A percentile compares a stretch with the other conserved stretches of the same genome.
These are phyloP conservation scores for Arthrinium puccinioides DNA, from an alignment of 2,329 filamentous ascomycete genomes.

Conservation along the genomic window DNA sequence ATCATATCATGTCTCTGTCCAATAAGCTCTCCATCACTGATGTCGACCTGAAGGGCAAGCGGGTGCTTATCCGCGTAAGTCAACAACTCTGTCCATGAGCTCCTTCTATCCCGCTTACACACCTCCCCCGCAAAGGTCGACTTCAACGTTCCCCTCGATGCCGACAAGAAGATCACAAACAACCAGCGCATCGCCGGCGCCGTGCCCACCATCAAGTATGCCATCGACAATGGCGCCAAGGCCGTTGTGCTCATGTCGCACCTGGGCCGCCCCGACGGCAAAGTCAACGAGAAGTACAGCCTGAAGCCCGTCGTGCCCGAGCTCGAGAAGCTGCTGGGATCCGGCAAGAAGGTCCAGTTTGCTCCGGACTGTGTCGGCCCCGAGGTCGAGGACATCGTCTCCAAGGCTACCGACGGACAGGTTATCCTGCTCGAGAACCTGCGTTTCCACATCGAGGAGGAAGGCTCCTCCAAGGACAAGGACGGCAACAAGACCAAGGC, in stretches of 20 bases:
- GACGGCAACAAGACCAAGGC: conserved; percentile 98
- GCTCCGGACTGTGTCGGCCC: conserved; percentile 84
- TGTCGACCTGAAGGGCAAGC: conserved; percentile 95
- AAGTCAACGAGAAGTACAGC: conserved; percentile 87
- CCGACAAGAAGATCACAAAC: conserved; percentile 91
- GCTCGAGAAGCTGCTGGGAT: conserved; percentile 85
- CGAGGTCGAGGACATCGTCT: conserved; percentile 84
- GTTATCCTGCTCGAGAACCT: conserved; percentile 94
- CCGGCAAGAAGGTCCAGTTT: conserved; percentile 79
- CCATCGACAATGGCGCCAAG: conserved; percentile 83
- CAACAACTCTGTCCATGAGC: not conserved
- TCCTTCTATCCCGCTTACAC: conserved; percentile 11
- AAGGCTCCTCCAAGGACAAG: conserved; percentile 89
- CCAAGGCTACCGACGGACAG: conserved; percentile 71
- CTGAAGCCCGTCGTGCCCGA: conserved; percentile 85
- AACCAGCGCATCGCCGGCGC: conserved; percentile 97
- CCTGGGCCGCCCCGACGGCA: conserved; percentile 89
- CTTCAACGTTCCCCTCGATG: conserved; percentile 98
- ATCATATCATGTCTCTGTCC: conserved; percentile 93
- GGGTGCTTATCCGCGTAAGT: conserved; percentile 90
- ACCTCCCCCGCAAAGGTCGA: conserved; percentile 61
- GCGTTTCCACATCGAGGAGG: conserved; percentile 96
- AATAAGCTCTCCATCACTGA: conserved; percentile 97
- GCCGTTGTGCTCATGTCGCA: conserved; percentile 97
- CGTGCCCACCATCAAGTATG: conserved; percentile 90